A percentile compares a stretch with the other conserved stretches of the same genome.
Conservation (phyloP, 495 filamentous ascomycete genomes). For the Neurospora terricola region DNA sequence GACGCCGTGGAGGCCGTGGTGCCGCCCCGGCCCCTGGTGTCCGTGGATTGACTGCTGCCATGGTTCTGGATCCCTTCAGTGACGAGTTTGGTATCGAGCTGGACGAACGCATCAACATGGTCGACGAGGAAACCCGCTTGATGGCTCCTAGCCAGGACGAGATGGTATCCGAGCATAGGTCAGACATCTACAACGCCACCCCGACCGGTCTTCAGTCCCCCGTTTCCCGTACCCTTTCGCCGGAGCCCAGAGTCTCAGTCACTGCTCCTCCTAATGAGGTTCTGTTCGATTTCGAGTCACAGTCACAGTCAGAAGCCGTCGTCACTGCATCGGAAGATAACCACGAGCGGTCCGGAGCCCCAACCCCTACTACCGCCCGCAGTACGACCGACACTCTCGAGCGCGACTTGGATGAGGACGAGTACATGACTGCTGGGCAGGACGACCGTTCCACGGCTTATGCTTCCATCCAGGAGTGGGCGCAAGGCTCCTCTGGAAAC, state of each 20-base stretch:
- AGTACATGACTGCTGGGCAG: conserved; percentile 39
- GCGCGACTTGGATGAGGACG: conserved; percentile 28
- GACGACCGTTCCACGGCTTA: conserved; percentile 25
- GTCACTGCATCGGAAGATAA: conserved; percentile 4
- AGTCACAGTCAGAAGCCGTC: conserved; percentile 1
- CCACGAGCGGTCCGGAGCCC: background rate
- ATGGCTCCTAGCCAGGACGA: conserved; percentile 35
- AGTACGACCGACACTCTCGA: conserved; percentile 16
- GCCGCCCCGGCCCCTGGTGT: conserved; percentile 21
- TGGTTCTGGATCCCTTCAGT: conserved; percentile 48
- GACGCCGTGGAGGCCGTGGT: conserved; percentile 29
- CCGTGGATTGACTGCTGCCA: conserved; percentile 41
- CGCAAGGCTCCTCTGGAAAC: conserved; percentile 27
- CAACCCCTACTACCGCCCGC: conserved; percentile 1
- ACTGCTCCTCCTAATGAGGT: conserved; percentile 4
- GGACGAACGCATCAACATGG: conserved; percentile 27
- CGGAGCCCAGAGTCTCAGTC: conserved; percentile 9
- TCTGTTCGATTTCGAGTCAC: conserved; percentile 23
- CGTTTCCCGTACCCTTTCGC: conserved; percentile 12
- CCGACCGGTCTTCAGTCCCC: conserved; percentile 20
- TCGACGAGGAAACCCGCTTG: conserved; percentile 14
- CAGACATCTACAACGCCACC: conserved; percentile 44
- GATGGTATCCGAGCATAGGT: conserved; percentile 18
- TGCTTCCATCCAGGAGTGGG: conserved; percentile 47
- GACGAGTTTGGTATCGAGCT: conserved; percentile 46